Evolutionary conservation across 768 basidiomycete species (phyloP), one percentile per base, ranked within the genome.

Genomic region (Kockovaella imperatae): DNA sequence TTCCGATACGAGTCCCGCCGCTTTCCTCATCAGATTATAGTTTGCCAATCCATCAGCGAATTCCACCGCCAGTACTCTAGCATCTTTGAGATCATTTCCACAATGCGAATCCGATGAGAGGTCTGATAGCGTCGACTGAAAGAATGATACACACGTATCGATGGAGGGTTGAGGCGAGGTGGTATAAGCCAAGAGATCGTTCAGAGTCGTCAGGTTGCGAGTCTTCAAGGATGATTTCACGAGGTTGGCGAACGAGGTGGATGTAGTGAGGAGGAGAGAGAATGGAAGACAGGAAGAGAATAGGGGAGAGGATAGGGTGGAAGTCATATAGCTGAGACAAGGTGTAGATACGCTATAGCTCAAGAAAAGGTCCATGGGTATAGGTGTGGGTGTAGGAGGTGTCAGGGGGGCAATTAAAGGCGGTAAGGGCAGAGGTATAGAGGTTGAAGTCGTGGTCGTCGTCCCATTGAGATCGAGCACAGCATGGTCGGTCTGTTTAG

Each of bases 271-370:
- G n/a, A 67, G 54, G 21, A 67, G 49, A 3, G 64, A 61, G 40
- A 67, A 59, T 0, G 64, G 64, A 7, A 67, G 52, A 49, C 64
- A 67, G 15, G 59, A 46, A 10, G 29, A n/a, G 51, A 67, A 63
- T 7, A 48, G 49, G 15, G 49, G 3, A 5, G 56, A 45, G 3
- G 54, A 51, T 3, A 67, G 45, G 17, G 63, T 41, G 24, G 56
- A 49, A 6, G 56, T 46, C 36, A 67, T 54, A 44, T 61, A 57
- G 29, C 50, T 30, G 24, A 67, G 43, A 42, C 64, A 67, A 17
- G 50, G 29, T 7, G 38, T 39, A 13, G 57, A 53, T 24, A 67
- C 52, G 18, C 54, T 35, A 31, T 55, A 57, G 4, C 57, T 61
- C 45, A 63, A 50, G 35, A 48, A 45, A 17, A 59, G 43, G 36